Evolutionary conservation across 345 rosid species (phyloP), one percentile per base, ranked within the genome.

Genomic region (Brassica carinata): DNA sequence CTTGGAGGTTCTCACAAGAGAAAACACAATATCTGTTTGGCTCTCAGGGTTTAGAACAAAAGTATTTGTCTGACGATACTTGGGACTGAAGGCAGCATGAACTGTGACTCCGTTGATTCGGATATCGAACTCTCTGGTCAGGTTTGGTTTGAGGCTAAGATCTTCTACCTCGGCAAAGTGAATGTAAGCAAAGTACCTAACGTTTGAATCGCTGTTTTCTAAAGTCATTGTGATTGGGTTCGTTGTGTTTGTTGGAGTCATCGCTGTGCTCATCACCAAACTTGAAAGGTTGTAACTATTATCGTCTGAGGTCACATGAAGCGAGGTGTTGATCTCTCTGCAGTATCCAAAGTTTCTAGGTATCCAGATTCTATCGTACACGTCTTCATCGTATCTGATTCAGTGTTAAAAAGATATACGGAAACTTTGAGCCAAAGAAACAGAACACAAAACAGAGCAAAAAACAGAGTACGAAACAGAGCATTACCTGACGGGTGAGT

Each of bases 151-250:
- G 58, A 51, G 58, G 71, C 72, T 7, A 34, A 45, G 65, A 55
- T 87, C 73, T 55, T 87, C 90, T 2, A 87, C 67, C 71, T 87
- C 89, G 0, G 89, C 83, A 1, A 89, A 87, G 45, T 89, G 88
- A 81, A 87, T 51, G 79, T 77, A 84, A 3, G 67, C 77, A 74
- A 83, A 86, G 68, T 84, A 74, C n/a, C 72, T 51, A 5, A n/a
- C 19, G 15, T 4, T 74, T 2, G 76, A 43, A 73, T 84, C 48
- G 10, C 48, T 40, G 48, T 40, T 40, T 3, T 40, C 48, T 10
- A 40, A 40, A 40, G 48, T 40, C 48, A 40, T 40, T 40, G 48
- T 2, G 48, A 40, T 40, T 0, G 48, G 48, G 48, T 40, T 40
- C 10, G 13, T 40, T 40, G 48, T 53, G 69, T 85, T 83, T 13